Percentiles rank a stretch among this genome's conserved stretches.
Evolutionary conservation across 805 yeast genomes (phyloP).

Genomic region (Lipomyces kockii): DNA sequence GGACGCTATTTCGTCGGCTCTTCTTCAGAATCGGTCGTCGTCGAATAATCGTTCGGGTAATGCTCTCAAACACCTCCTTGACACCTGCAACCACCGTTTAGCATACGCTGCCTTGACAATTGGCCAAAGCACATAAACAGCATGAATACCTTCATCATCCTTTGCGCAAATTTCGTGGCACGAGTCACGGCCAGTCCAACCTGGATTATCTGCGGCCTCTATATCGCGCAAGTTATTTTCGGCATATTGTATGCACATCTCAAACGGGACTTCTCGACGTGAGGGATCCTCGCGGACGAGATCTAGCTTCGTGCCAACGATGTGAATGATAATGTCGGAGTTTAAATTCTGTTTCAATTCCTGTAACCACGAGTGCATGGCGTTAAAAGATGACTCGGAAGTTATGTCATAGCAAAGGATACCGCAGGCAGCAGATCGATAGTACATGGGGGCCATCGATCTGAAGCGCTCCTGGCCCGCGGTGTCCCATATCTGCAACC

Average conservation of each 20-base stretch:
- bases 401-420: constrained; percentile 47
- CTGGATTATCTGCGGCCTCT: constrained; percentile 23
- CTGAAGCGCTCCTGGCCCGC: constrained; percentile 98
- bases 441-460: constrained; percentile 66
- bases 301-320: constrained; percentile 47
- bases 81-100: constrained; percentile 38
- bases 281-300: constrained; percentile 45
- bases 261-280: constrained; percentile 45
- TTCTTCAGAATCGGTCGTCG: constrained; percentile 40
- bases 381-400: constrained; percentile 44
- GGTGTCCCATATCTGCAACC: constrained; percentile 82
- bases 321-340: constrained; percentile 42
- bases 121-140: not conserved
- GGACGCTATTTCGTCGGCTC: constrained; percentile 35
- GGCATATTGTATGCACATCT: constrained; percentile 44
- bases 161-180: constrained; percentile 47
- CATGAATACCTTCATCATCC: constrained; percentile 40
- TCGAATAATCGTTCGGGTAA: constrained; percentile 42
- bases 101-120: not conserved
- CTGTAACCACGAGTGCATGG: constrained; percentile 46
- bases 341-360: constrained; percentile 43
- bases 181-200: constrained; percentile 40
- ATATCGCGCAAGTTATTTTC: constrained; percentile 37
- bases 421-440: constrained; percentile 49
- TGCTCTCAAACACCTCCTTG: constrained; percentile 44